Conservation (phyloP, 2,329 filamentous ascomycete genomes). For the Trichoderma aggressivum region DNA sequence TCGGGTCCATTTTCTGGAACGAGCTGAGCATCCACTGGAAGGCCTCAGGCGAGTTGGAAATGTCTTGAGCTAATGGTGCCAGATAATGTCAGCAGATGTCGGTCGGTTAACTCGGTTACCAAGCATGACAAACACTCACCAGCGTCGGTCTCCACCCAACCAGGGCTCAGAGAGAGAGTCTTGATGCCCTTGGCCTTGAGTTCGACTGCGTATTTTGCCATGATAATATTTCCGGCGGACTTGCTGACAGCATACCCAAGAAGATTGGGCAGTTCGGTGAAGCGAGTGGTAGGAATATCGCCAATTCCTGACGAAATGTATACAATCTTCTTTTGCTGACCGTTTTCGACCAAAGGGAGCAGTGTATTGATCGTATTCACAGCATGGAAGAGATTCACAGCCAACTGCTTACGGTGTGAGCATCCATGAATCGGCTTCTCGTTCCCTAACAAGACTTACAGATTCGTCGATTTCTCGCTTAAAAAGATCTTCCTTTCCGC, state of each 20-base stretch:
- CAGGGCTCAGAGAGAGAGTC: neutral
- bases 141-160: neutral
- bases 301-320: neutral
- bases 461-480: neutral
- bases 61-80: neutral
- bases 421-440: no score
- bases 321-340: neutral
- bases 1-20: neutral
- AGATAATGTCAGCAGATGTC: neutral
- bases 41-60: neutral
- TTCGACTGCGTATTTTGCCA: neutral
- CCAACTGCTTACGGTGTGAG: neutral
- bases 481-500: neutral
- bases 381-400: neutral
- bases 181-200: neutral
- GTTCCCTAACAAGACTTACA: neutral
- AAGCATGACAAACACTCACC: neutral
- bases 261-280: neutral
- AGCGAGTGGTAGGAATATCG: neutral
- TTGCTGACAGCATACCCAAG: neutral
- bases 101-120: neutral
- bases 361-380: neutral
- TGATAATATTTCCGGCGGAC: neutral
- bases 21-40: neutral
- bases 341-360: neutral